phyloP scores from a whole-genome alignment of 768 basidiomycete genomes.

The Daedaleopsis nitida region DNA sequence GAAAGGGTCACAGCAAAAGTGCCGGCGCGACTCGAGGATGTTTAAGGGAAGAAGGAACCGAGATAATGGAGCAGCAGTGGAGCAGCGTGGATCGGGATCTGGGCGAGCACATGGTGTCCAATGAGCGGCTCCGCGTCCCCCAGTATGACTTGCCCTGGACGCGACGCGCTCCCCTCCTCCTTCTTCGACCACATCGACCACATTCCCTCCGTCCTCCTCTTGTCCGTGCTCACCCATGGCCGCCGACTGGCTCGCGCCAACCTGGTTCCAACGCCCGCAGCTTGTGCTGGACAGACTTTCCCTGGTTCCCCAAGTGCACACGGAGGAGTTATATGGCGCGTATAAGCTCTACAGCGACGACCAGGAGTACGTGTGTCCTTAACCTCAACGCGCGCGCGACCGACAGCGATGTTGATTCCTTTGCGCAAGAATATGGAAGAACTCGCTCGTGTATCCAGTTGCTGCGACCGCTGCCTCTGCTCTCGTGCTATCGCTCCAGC shows the following conservation, averaged over 20 bases:
- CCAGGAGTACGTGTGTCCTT: conserved; percentile 5
- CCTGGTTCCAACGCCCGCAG: conserved; percentile 11
- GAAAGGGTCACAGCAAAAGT: too few species aligned
- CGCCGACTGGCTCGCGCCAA: conserved; percentile 13
- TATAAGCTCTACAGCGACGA: neutral
- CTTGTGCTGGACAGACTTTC: conserved; percentile 6
- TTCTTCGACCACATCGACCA: neutral
- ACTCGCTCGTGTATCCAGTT: conserved; percentile 16
- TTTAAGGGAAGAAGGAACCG: too few species aligned
- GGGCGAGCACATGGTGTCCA: conserved; percentile 8
- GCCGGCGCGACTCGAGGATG: too few species aligned
- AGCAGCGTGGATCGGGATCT: neutral
- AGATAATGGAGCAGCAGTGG: too few species aligned
- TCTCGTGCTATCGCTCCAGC: conserved; percentile 15
- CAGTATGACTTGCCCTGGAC: neutral
- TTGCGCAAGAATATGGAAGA: conserved; percentile 7
- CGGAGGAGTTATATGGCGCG: neutral
- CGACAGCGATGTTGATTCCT: neutral
- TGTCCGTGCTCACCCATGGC: conserved; percentile 3
- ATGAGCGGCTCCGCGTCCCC: neutral
- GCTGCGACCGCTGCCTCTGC: conserved; percentile 12
- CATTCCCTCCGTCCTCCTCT: neutral
- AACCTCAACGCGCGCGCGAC: neutral
- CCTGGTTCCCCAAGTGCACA: neutral
- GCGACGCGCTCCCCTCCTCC: neutral